phyloP scores from a whole-genome alignment of 1,284 basidiomycete genomes.

The Ceratorhiza oryzae-sativae region DNA sequence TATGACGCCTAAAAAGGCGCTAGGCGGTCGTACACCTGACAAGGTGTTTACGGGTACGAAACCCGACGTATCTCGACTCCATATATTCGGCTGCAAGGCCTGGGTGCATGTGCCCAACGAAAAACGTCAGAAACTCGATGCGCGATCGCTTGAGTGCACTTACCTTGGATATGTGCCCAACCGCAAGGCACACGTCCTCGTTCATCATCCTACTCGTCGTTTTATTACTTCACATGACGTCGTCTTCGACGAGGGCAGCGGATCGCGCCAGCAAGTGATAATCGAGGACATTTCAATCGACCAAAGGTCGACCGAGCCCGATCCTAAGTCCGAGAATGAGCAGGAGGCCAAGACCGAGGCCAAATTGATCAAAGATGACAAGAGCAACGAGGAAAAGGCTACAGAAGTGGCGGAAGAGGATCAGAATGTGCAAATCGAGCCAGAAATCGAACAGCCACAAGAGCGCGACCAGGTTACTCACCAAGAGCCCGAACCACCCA shows the following conservation, averaged over 20 bases:
- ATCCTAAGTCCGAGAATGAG: background rate
- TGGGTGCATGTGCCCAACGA: conserved; percentile 9
- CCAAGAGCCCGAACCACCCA: background rate
- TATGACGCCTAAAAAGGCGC: conserved; percentile 3
- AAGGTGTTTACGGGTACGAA: background rate
- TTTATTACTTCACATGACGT: conserved; percentile 36
- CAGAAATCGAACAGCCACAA: background rate
- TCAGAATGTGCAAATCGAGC: background rate
- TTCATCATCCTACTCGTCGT: background rate
- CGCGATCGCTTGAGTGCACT: background rate
- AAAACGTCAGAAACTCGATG: background rate
- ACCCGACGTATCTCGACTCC: conserved; percentile 2
- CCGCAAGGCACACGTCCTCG: conserved; percentile 18
- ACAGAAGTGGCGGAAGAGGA: no score
- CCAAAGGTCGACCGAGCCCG: background rate
- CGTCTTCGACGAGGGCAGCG: conserved; percentile 31
- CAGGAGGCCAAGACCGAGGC: background rate
- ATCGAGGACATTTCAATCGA: background rate
- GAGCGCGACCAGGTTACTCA: background rate
- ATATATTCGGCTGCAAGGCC: background rate
- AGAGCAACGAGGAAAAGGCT: background rate
- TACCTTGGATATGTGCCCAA: conserved; percentile 24
- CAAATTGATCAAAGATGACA: background rate
- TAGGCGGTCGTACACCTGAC: background rate
- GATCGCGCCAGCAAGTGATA: background rate